Base-by-base conservation (phyloP, 768 basidiomycete genomes). In the Lentinus brumalis region DNA sequence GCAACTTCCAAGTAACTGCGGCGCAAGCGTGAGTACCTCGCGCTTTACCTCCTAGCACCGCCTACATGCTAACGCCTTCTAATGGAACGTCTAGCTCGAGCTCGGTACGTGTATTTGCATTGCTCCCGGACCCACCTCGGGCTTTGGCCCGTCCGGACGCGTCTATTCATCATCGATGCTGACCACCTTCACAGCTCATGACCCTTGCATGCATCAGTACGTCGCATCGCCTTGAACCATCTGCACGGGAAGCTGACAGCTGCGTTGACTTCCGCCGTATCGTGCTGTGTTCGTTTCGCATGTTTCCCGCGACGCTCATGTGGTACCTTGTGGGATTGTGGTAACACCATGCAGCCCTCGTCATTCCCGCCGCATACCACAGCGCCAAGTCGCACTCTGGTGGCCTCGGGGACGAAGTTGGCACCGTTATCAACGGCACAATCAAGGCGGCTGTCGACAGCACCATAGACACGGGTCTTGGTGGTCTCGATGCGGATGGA, bases 331-430 rank as follows among this genome's bases (percentile, higher is more conserved):
- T 12, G 21, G 8, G 14, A 18, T 18, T 21, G 21, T 29, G n/a
- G 21, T 49, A 57, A 39, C 53, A 32, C 11, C 16, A 31, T 56
- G 60, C 47, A 81, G 89, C 93, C 42, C 84, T 97, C 41, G 87
- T 96, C 66, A 91, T 96, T 59, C 94, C 94, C 35, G 94, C 95
- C 41, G 94, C 94, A 3, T 96, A 92, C 66, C 79, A 84, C 64
- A 82, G 78, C 67, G 79, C 85, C 26, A 68, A 75, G 40, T 58
- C 63, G 15, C 56, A 66, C 56, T 51, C 44, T 14, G 60, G 53
- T 30, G 54, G 50, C 38, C 47, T 54, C n/a, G 52, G 53, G 8
- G 18, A 14, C 2, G 53, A 45, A 40, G 53, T 46, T 56, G 56
- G 53, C 46, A 58, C n/a, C 52, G 35, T 35, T 3, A 35, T 35